A percentile compares a stretch with the other conserved stretches of the same genome.
These are phyloP conservation scores for Endogone sp. DNA, from an alignment of 192 early-diverging fungal genomes.

Conservation along the genomic window DNA sequence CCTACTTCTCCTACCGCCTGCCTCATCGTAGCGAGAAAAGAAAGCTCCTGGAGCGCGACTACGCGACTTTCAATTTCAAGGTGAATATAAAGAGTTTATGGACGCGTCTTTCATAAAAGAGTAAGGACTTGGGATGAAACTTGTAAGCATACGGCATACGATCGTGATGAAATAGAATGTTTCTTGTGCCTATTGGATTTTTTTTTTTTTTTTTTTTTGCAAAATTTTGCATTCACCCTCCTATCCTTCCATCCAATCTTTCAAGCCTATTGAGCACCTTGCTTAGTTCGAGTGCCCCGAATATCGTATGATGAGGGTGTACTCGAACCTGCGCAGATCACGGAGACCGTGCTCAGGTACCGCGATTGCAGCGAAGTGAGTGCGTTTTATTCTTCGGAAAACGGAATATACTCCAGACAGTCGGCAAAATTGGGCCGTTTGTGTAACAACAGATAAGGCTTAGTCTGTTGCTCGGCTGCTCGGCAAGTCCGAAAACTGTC, in stretches of 20 bases:
- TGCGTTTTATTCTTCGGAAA: too few species aligned
- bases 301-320: constrained; percentile 80
- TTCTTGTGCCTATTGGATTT: too few species aligned
- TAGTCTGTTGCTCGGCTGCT: too few species aligned
- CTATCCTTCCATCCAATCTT: background rate
- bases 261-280: constrained; percentile 80
- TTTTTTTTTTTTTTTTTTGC: too few species aligned
- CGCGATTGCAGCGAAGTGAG: too few species aligned
- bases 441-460: too few species aligned
- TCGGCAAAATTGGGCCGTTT: too few species aligned
- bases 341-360: constrained; percentile 54
- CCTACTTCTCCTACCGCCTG: constrained; percentile 86
- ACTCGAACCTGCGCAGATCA: constrained; percentile 65
- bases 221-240: background rate
- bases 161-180: too few species aligned
- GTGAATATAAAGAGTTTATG: constrained; percentile 88
- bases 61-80: constrained; percentile 82
- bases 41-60: constrained; percentile 61
- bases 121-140: constrained; percentile 55
- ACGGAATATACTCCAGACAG: too few species aligned
- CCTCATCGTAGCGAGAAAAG: constrained; percentile 77
- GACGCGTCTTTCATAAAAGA: constrained; percentile 45
- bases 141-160: too few species aligned
- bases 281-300: constrained; percentile 69
- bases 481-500: too few species aligned